Base-by-base conservation (phyloP, 2,329 filamentous ascomycete genomes). In the Ophiostoma pallidulum region DNA sequence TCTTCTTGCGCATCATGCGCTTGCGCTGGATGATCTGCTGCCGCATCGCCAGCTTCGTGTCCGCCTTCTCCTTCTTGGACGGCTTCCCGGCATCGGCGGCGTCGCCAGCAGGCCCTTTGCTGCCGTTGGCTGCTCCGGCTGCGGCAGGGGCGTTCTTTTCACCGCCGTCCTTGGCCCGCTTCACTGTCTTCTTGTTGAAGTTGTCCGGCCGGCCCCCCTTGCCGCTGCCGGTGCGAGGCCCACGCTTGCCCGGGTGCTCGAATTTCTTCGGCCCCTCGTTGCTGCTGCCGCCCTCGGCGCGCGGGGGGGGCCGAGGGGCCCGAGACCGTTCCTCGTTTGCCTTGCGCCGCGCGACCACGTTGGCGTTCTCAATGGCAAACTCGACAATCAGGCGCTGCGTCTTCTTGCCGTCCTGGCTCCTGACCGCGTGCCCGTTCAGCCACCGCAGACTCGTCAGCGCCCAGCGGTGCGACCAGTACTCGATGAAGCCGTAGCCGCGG, bases 361-460 rank as follows among this genome's bases (percentile, higher is more conserved):
- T 90, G 1, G 88, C 90, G 59, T 98, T 98, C 67, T 98, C 92
- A 62, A 98, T 95, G 18, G 92, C 89, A 62, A 98, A 98, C 64
- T 98, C 94, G 32, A 91, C 91, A 60, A 98, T 88, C 44, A 98
- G 68, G 12, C 92, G 77, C 66, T 92, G 90, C 62, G 88, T 91
- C 67, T 84, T 87, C 39, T 29, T 39, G 54, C 92, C 89, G 45
- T 76, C 66, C 20, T 71, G 66, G 53, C 74, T 77, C 58, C 75
- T 70, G 16, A 80, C 57, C 28, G 77, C 68, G 50, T 77, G 82
- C 2, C 91, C 90, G 62, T 98, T 98, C 49, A 98, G 74, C 81
- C 88, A 97, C 40, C 92, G 77, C 53, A 98, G 71, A 20, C 88
- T 92, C 87, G 97, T 97, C 33, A 98, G 74, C 13, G 92, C 92